Base-by-base conservation (phyloP, 164 flowering plant genomes). In the Macadamia integrifolia region DNA sequence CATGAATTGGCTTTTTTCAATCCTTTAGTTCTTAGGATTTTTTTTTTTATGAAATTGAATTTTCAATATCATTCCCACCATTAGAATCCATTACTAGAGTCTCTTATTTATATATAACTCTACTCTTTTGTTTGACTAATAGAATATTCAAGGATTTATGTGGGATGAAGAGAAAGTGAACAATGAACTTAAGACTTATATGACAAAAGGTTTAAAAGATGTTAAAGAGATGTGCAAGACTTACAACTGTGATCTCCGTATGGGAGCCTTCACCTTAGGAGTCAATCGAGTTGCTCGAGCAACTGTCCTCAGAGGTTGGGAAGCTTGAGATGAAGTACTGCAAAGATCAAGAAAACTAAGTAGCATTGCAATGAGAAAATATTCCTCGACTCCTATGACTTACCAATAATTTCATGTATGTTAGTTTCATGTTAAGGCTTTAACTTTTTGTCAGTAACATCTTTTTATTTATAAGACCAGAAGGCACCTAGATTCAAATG, bases 141-240 rank as follows among this genome's bases (percentile, higher is more conserved):
- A 95, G 97, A 92, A 95, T 82, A 95, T 95, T 29, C 99, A 92
- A 83, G 96, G 99, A 0, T 92, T 94, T 78, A 87, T 94, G 97
- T 92, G 99, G 99, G 95, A 87, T 60, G 97, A 92, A 71, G 91
- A 86, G 71, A 95, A 91, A 69, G 99, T 95, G 80, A 95, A 95
- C 82, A 66, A 55, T n/a, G 98, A 87, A 77, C 84, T 95, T 58
- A 88, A 78, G 79, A 88, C 77, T 9, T 95, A 95, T 85, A 92
- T 95, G 97, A 87, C 76, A 29, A 85, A 70, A 53, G 94, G 96
- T 0, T 91, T 89, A 74, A 82, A 86, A 65, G 86, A 80, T 62
- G 82, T 95, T 69, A 92, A 95, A 66, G 92, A 82, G 66, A 92
- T 95, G 99, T 95, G 99, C 81, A 79, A 82, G 67, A 83, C 89